Conservation (phyloP, 179 eudicot genomes). For the Nepenthes alata region DNA sequence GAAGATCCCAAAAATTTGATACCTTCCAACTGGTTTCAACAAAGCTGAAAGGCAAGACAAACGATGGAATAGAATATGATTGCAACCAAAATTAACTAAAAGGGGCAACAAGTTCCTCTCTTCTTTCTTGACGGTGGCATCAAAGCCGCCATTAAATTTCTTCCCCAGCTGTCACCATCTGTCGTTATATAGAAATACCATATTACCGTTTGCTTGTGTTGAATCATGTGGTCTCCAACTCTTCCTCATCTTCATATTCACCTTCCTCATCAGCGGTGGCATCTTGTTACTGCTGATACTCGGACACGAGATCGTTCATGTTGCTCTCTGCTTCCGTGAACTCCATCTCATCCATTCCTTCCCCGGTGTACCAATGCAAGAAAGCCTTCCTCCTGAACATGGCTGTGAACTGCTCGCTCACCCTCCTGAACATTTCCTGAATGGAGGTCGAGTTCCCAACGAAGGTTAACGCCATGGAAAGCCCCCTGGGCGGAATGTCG, state of each 20-base stretch:
- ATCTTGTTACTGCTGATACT: constrained; percentile 43
- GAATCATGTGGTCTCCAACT: neutral
- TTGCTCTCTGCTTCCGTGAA: constrained; percentile 40
- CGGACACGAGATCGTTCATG: constrained; percentile 36
- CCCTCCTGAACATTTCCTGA: constrained; percentile 40
- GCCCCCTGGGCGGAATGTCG: neutral
- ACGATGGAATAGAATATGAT: no score
- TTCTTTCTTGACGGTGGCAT: no score
- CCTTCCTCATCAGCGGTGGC: constrained; percentile 37
- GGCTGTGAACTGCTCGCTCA: constrained; percentile 44
- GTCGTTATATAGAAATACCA: no score
- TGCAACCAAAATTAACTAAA: no score
- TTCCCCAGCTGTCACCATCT: no score
- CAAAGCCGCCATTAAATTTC: no score
- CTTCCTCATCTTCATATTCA: constrained; percentile 2
- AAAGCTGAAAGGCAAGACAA: no score
- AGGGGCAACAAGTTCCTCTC: no score
- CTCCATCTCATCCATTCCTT: constrained; percentile 51
- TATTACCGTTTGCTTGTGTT: no score
- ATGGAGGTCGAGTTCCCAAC: constrained; percentile 36
- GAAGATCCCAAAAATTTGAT: no score
- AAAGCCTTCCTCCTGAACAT: constrained; percentile 45
- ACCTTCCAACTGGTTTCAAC: no score
- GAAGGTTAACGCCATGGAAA: constrained; percentile 20
- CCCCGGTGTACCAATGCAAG: constrained; percentile 48